Evolutionary conservation across 1,284 basidiomycete species (phyloP), one percentile per base, ranked within the genome.

Genomic region (Waitea zeae): DNA sequence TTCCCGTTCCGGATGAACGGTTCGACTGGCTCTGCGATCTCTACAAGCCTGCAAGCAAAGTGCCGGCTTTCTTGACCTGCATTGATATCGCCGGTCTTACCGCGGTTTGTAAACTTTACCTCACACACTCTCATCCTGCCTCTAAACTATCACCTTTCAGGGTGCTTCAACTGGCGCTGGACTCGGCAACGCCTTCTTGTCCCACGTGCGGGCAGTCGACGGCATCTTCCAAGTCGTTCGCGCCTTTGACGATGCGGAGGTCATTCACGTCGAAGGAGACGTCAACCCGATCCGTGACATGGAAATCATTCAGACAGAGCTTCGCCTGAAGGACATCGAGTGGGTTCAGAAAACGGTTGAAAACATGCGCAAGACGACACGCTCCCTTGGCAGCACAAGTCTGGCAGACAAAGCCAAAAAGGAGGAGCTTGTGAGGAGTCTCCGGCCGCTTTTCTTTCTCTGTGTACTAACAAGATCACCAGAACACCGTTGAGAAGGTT

Each of bases 31-130:
- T 99, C 20, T 82, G 71, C 51, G 72, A 86, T 17, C 53, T 72
- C 14, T 98, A 97, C 69, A 96, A 97, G 57, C 93, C 95, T 13
- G 70, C 63, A 19, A 79, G 76, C 15, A 75, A 79, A 46, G 70
- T 98, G 28, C 92, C 95, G 6, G 93, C 95, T 9, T 90, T 92
- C 61, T 66, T 98, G 41, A 98, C 95, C 15, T 95, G 88, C 55
- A 95, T 98, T 55, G 95, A 99, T 60, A 99, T 99, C 50, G 95
- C 95, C 44, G 95, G 95, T 58, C 65, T 99, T 35, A 97, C 93
- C 27, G 84, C 87, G 35, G 86, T 84, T 51, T 40, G 74, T 60
- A 12, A 22, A 9, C 18, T n/a, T n/a, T 37, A 12, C 35, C 28
- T 14, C 12, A 30, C 19, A 5, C 30, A 20, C 22, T 26, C 22